Percentiles rank a stretch among this genome's conserved stretches.
Evolutionary conservation across 2,329 filamentous ascomycete species (phyloP).

Genomic region (Epichloe amarillans): DNA sequence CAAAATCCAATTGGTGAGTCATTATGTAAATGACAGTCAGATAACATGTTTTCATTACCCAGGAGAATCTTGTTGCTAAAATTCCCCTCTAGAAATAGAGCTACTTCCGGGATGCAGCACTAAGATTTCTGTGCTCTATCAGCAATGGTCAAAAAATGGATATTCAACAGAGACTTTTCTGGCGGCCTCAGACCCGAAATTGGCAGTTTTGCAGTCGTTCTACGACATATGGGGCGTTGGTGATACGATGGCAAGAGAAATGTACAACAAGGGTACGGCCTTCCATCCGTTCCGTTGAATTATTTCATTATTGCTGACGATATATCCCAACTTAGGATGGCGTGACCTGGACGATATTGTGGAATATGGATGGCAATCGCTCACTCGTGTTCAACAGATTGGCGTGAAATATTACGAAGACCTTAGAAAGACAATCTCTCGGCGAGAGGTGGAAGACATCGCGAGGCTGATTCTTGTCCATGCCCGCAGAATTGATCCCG

Average conservation of each 20-base stretch:
- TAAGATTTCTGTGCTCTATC: conserved; percentile 67
- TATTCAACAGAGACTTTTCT: conserved; percentile 49
- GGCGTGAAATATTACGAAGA: conserved; percentile 91
- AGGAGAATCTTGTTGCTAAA: not conserved
- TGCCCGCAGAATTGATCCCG: conserved; percentile 47
- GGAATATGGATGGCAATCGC: conserved; percentile 61
- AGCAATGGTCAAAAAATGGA: conserved; percentile 55
- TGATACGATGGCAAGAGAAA: conserved; percentile 64
- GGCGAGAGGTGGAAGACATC: conserved; percentile 61
- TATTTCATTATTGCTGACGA: not conserved
- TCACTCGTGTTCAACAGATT: conserved; percentile 79
- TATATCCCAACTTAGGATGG: conserved; percentile 41
- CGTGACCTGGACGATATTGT: conserved; percentile 74
- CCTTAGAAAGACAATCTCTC: conserved; percentile 57
- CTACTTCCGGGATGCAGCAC: conserved; percentile 65
- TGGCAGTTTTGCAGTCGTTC: conserved; percentile 56
- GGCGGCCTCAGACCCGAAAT: conserved; percentile 48
- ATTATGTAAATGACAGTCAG: not conserved
- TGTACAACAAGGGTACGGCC: conserved; percentile 50
- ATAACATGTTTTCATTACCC: not conserved
- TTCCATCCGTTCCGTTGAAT: not conserved
- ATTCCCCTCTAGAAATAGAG: conserved; percentile 27
- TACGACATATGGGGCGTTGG: conserved; percentile 90
- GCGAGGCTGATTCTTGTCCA: conserved; percentile 48
- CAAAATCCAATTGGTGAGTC: conserved; percentile 28